phyloP scores from a whole-genome alignment of 805 yeast genomes.

The Saccharomycopsis fibuligera region DNA sequence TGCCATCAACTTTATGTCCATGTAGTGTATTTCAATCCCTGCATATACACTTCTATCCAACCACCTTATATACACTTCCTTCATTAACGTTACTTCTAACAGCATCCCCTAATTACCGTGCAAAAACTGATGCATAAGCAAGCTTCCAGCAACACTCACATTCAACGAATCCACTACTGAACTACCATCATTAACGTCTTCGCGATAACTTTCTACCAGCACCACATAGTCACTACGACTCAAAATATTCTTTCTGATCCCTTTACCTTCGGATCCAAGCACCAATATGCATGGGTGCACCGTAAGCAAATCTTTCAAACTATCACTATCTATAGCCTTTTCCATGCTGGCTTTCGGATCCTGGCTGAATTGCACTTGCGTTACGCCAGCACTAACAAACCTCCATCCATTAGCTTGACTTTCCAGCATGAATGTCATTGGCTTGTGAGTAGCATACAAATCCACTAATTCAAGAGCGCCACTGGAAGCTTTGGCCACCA shows the following conservation, averaged over 20 bases:
- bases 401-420: conserved; percentile 62
- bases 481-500: conserved; percentile 71
- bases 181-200: conserved; percentile 12
- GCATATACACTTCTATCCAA: too few species aligned
- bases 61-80: too few species aligned
- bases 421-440: conserved; percentile 54
- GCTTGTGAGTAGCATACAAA: conserved; percentile 50
- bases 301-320: conserved; percentile 38
- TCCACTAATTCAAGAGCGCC: conserved; percentile 78
- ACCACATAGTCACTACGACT: conserved; percentile 47
- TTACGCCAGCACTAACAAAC: conserved; percentile 48
- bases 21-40: too few species aligned
- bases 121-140: conserved; percentile 36
- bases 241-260: conserved; percentile 63
- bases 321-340: conserved; percentile 27
- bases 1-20: too few species aligned
- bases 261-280: conserved; percentile 81
- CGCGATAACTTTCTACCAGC: conserved; percentile 28
- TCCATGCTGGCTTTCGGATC: background rate
- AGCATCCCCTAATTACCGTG: too few species aligned
- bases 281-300: conserved; percentile 61
- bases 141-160: conserved; percentile 84
- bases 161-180: conserved; percentile 66
- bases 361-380: conserved; percentile 24
- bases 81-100: too few species aligned